Evolutionary conservation across 441 rosid species (phyloP).

Genomic region (Aleurites moluccanus): DNA sequence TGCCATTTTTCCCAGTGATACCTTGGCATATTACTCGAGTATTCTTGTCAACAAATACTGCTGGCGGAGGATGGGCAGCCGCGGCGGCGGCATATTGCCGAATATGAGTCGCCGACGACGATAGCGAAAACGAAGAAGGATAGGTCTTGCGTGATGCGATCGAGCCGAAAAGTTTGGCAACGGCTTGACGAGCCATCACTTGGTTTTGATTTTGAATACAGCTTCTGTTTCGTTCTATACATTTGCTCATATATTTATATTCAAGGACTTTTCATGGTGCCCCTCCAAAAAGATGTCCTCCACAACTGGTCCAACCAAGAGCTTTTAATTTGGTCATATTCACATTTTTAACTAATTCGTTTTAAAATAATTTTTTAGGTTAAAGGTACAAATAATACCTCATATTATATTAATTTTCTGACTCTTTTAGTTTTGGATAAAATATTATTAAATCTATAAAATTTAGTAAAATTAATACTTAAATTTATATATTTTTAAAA

Average conservation of each 20-base stretch:
- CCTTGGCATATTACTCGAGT: conserved; percentile 94
- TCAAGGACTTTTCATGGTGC: too few species aligned
- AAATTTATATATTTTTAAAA: too few species aligned
- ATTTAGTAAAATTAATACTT: too few species aligned
- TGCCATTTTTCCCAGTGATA: conserved; percentile 93
- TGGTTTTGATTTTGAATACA: background rate
- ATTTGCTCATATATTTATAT: background rate
- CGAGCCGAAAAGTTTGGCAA: conserved; percentile 37
- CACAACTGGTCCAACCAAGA: too few species aligned
- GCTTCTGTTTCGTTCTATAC: background rate
- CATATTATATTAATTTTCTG: too few species aligned
- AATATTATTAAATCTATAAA: too few species aligned
- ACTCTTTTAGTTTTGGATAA: too few species aligned
- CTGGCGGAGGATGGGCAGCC: conserved; percentile 60
- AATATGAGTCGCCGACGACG: background rate
- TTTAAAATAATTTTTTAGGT: too few species aligned
- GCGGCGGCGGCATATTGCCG: conserved; percentile 23
- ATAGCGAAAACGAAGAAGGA: background rate
- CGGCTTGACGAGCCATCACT: conserved; percentile 43
- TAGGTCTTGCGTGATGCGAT: conserved; percentile 32
- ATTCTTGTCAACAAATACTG: conserved; percentile 87
- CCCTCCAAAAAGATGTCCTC: too few species aligned
- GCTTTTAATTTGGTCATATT: too few species aligned
- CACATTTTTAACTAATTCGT: too few species aligned
- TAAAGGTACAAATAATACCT: too few species aligned